phyloP scores from a whole-genome alignment of 306 rosid genomes.

The Quercus dentata region DNA sequence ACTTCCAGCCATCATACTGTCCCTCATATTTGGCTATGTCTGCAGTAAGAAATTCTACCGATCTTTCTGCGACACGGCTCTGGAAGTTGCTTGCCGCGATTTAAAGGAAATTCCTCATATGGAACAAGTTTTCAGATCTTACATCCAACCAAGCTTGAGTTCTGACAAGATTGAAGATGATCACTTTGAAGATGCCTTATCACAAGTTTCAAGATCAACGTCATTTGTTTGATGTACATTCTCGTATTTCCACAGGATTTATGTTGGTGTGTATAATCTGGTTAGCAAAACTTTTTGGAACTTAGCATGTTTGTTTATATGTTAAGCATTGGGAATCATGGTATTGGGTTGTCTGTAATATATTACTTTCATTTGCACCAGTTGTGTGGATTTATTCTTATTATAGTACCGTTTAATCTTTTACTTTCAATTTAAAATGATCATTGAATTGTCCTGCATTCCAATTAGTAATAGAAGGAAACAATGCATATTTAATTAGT shows the following conservation, averaged over 20 bases:
- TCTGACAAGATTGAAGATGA: conserved; percentile 66
- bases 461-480: too few species aligned
- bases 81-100: conserved; percentile 49
- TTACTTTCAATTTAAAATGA: too few species aligned
- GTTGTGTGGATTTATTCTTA: background rate
- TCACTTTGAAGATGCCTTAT: conserved; percentile 65
- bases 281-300: background rate
- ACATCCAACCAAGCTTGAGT: conserved; percentile 72
- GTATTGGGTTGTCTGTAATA: background rate
- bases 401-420: too few species aligned
- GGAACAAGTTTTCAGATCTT: conserved; percentile 66
- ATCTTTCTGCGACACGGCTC: conserved; percentile 43
- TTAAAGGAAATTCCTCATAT: conserved; percentile 63
- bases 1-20: conserved; percentile 63
- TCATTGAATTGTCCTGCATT: too few species aligned
- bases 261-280: background rate
- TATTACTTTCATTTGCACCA: background rate
- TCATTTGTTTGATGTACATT: conserved; percentile 41
- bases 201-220: conserved; percentile 55
- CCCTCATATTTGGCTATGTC: conserved; percentile 41
- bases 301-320: background rate
- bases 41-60: conserved; percentile 74
- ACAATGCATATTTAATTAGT: too few species aligned
- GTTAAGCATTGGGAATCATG: background rate
- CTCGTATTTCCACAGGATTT: background rate